Base-by-base conservation (phyloP, 345 rosid species). In the Eucalyptus sp. region DNA sequence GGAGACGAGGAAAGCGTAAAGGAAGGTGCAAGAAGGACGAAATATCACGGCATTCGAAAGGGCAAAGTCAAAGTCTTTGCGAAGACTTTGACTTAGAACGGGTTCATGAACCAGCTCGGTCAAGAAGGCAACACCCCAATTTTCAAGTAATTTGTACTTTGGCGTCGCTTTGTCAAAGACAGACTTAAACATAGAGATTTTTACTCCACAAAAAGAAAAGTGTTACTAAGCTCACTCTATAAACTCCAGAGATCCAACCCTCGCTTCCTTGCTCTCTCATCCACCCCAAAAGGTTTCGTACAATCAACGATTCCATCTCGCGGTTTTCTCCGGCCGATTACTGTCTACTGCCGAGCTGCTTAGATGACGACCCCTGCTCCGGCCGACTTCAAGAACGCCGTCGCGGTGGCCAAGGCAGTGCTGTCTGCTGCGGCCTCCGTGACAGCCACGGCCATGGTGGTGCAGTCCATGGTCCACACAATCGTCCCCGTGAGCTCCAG, bases 341-440 rank as follows among this genome's bases (percentile, higher is more conserved):
- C 43, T 41, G 12, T 68, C 80, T 31, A 33, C 37, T 68, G 13
- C 80, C 80, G 37, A 68, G 22, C 24, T 16, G 43, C 44, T 68
- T 31, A 16, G 43, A 68, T 68, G 80, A 68, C 80, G 80, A 68
- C 80, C 80, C 80, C 80, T 8, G 66, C 66, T 60, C 66, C 66
- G 66, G 1, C 46, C 3, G 86, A 84, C 46, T 84, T 50, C 86
- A 84, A 22, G 46, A 84, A 46, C 2, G 18, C 51, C 3, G 52
- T 84, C 7, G 93, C 91, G 81, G 89, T 92, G 43, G 94, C 92
- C 54, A 94, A 92, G 90, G 89, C 91, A 20, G 90, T 94, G 43
- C 81, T 94, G 37, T 92, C 97, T 43, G 89, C 96, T 1, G 95
- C 94, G 1, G 95, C 96, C 54, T 95, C 97, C 3, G 92, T 92